phyloP scores from a whole-genome alignment of 2,329 filamentous ascomycete species.

The Botrytis hyacinthi region DNA sequence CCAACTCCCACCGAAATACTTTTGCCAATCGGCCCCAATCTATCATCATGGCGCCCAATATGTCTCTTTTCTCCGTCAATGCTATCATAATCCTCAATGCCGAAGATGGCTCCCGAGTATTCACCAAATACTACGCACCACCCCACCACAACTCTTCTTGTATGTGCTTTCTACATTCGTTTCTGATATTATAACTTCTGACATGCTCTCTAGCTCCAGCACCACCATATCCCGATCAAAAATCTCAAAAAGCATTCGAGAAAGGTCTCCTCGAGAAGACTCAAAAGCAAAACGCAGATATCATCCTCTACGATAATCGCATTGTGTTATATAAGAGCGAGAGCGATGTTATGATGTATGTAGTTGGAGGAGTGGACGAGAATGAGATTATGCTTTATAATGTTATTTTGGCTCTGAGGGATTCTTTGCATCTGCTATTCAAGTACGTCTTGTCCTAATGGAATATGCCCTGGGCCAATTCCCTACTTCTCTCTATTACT shows the following conservation, averaged over 20 bases:
- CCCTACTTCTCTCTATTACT: conserved; percentile 10
- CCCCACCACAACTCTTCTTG: conserved; percentile 52
- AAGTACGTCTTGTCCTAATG: conserved; percentile 59
- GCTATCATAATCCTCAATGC: conserved; percentile 76
- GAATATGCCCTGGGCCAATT: not conserved
- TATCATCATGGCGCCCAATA: conserved; percentile 65
- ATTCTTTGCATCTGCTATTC: conserved; percentile 85
- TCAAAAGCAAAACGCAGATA: conserved; percentile 89
- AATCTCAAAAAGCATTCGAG: conserved; percentile 95
- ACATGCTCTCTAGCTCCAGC: conserved; percentile 41
- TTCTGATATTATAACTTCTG: conserved; percentile 43
- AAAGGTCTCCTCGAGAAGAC: conserved; percentile 96
- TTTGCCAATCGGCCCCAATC: conserved; percentile 12
- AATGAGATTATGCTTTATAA: conserved; percentile 97
- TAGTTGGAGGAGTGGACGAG: conserved; percentile 87
- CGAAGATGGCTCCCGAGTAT: conserved; percentile 87
- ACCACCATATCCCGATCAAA: conserved; percentile 80
- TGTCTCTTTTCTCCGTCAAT: conserved; percentile 74
- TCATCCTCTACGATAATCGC: conserved; percentile 95
- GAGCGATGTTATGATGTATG: conserved; percentile 94
- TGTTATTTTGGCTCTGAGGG: conserved; percentile 84
- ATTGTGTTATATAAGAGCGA: conserved; percentile 98
- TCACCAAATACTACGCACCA: conserved; percentile 86
- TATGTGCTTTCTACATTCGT: conserved; percentile 43
- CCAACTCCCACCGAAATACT: not conserved